phyloP scores from a whole-genome alignment of 495 filamentous ascomycete genomes.

The Glutinoglossum americanum region DNA sequence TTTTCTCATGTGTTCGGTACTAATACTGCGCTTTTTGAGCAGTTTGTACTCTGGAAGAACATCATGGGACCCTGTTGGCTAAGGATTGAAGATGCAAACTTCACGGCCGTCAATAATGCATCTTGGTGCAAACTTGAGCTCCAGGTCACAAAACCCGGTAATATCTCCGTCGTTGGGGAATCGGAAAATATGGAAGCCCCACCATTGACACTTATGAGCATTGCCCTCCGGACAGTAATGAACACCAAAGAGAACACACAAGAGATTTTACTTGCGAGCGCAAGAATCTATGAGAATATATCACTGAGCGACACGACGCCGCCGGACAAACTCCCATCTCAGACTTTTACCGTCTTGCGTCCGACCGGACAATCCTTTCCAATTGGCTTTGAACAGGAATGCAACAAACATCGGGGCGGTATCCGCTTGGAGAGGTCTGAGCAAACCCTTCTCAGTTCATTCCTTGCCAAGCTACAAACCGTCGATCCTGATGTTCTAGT shows the following conservation, averaged over 20 bases:
- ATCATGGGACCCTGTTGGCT: conserved; percentile 98
- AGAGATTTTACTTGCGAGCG: conserved; percentile 77
- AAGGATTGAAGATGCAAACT: conserved; percentile 64
- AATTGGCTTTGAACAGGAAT: conserved; percentile 59
- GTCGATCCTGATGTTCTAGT: conserved; percentile 86
- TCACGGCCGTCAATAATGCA: conserved; percentile 64
- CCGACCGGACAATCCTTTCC: conserved; percentile 58
- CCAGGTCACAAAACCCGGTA: conserved; percentile 50
- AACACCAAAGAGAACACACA: conserved; percentile 92
- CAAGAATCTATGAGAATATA: conserved; percentile 78
- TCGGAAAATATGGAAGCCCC: conserved; percentile 53
- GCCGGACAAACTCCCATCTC: conserved; percentile 68
- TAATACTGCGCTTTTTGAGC: conserved; percentile 86
- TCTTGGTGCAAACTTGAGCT: conserved; percentile 96
- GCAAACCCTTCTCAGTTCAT: conserved; percentile 58
- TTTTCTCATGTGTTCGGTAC: conserved; percentile 90
- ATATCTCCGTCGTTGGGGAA: conserved; percentile 46
- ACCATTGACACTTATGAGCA: conserved; percentile 81
- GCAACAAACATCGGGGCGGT: conserved; percentile 44
- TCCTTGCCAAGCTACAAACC: conserved; percentile 67
- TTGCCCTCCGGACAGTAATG: conserved; percentile 68
- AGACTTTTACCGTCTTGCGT: conserved; percentile 78
- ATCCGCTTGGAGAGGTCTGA: conserved; percentile 69
- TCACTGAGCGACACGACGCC: conserved; percentile 71
- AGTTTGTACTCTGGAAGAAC: conserved; percentile 94